phyloP scores from a whole-genome alignment of 805 yeast species.

The Schizosaccharomyces octosporus region DNA sequence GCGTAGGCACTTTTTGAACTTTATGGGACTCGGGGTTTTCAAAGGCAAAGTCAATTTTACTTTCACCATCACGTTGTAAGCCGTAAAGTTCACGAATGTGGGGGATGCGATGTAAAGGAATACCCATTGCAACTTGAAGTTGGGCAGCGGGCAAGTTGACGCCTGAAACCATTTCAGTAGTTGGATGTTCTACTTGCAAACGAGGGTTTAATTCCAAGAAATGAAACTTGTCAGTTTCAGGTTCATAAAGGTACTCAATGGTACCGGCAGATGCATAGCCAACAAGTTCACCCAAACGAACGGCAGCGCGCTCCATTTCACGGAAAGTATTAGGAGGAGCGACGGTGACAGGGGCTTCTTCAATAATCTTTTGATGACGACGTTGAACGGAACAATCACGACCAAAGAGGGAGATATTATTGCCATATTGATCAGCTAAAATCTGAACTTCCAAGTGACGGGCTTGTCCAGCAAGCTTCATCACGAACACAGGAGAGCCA shows the following conservation, averaged over 20 bases:
- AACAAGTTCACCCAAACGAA: constrained; percentile 81
- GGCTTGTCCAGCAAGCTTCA: constrained; percentile 92
- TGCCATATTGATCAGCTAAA: constrained; percentile 94
- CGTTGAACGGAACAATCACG: constrained; percentile 99
- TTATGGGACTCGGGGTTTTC: constrained; percentile 41
- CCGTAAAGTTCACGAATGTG: constrained; percentile 87
- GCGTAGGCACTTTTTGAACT: constrained; percentile 75
- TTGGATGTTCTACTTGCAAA: constrained; percentile 98
- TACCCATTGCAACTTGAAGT: constrained; percentile 97
- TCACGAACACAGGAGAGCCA: constrained; percentile 93
- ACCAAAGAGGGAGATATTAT: constrained; percentile 88
- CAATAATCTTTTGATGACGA: constrained; percentile 96
- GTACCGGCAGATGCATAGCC: constrained; percentile 99
- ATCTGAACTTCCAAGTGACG: constrained; percentile 96
- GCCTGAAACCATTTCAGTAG: constrained; percentile 98
- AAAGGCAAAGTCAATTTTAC: constrained; percentile 79
- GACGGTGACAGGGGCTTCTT: constrained; percentile 95
- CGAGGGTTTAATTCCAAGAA: constrained; percentile 94
- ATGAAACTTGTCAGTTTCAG: constrained; percentile 81
- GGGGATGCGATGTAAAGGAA: constrained; percentile 80
- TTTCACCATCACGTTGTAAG: constrained; percentile 78
- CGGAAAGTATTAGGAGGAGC: constrained; percentile 69
- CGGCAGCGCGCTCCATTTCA: constrained; percentile 92
- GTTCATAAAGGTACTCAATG: constrained; percentile 87
- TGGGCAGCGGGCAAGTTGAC: constrained; percentile 96